Base-by-base conservation (phyloP, 495 filamentous ascomycete genomes). In the Lepidopterella palustris region DNA sequence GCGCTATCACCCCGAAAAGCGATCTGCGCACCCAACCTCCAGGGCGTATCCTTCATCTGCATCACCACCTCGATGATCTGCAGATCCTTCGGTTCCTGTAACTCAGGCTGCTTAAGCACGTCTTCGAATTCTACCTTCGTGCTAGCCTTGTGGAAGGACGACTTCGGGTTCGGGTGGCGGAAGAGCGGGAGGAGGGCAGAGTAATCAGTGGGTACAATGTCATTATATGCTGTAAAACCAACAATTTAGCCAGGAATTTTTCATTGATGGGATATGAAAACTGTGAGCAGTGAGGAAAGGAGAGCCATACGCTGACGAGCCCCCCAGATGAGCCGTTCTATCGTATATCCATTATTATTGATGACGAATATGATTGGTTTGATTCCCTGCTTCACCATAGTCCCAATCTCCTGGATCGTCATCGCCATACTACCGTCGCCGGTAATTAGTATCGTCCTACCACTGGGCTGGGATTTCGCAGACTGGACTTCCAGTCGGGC, bases 211-310 rank as follows among this genome's bases (percentile, higher is more conserved):
- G 69, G 68, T 10, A 65, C 63, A 56, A 74, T 75, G 58, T 73
- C 72, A 62, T 75, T 75, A 65, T 75, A 75, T 5, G 63, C 58
- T 68, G 53, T n/a, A n/a, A n/a, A n/a, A n/a, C n/a, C n/a, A n/a
- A n/a, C 10, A 25, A 29, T 55, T 35, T 32, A 40, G 3, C n/a
- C n/a, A n/a, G n/a, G n/a, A n/a, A n/a, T n/a, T n/a, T n/a, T n/a
- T n/a, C 11, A 29, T 50, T 24, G 13, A 5, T 1, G 18, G 35
- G 25, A 10, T 8, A 15, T 23, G 20, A 3, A 25, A 57, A 20
- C 5, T 39, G 45, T 10, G 25, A 52, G 47, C 9, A 45, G 10
- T 23, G 29, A 31, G 26, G 27, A 21, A 29, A 2, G 23, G 20
- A 11, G 55, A 20, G 13, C 45, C 55, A 40, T 60, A 62, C 63